These are phyloP conservation scores for Sordariomycetes sp. DNA, from an alignment of 2,329 filamentous ascomycete species.

Conservation along the genomic window DNA sequence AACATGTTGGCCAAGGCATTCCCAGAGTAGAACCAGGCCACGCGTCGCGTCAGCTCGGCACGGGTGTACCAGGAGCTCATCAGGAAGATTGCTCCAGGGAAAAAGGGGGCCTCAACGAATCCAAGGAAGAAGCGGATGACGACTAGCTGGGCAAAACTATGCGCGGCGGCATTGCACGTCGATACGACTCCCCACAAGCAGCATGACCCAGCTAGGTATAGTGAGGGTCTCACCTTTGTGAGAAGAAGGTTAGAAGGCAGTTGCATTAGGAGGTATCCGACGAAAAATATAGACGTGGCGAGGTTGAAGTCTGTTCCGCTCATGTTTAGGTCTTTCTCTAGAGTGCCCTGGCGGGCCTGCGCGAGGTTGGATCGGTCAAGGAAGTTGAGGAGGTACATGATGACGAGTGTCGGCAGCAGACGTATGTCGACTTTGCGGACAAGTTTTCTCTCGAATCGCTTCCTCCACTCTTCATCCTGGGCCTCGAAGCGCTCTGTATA, in stretches of 20 bases:
- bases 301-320: slow-evolving; percentile 40
- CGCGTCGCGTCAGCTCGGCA: slow-evolving; percentile 16
- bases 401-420: slow-evolving; percentile 17
- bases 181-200: slow-evolving; percentile 16
- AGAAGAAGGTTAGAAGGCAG: slow-evolving; percentile 17
- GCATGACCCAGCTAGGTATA: slow-evolving; percentile 27
- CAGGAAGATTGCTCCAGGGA: slow-evolving; percentile 16
- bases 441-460: slow-evolving; percentile 11
- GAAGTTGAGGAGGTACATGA: slow-evolving; percentile 21
- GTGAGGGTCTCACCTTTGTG: slow-evolving; percentile 14
- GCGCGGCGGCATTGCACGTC: slow-evolving; percentile 26
- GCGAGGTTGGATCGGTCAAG: slow-evolving; percentile 12
- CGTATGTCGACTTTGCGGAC: slow-evolving; percentile 17
- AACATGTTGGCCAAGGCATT: slow-evolving; percentile 19
- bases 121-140: slow-evolving; percentile 33
- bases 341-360: slow-evolving; percentile 17
- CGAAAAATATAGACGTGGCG: slow-evolving; percentile 33
- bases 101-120: slow-evolving; percentile 26
- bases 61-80: slow-evolving; percentile 17
- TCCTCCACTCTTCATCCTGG: slow-evolving; percentile 11
- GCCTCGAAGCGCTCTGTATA: neutral
- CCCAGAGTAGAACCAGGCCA: slow-evolving; percentile 17
- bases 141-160: slow-evolving; percentile 24
- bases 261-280: slow-evolving; percentile 25
- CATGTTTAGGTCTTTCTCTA: slow-evolving; percentile 34